phyloP scores from a whole-genome alignment of 805 yeast genomes.

The Candida xyloterini region DNA sequence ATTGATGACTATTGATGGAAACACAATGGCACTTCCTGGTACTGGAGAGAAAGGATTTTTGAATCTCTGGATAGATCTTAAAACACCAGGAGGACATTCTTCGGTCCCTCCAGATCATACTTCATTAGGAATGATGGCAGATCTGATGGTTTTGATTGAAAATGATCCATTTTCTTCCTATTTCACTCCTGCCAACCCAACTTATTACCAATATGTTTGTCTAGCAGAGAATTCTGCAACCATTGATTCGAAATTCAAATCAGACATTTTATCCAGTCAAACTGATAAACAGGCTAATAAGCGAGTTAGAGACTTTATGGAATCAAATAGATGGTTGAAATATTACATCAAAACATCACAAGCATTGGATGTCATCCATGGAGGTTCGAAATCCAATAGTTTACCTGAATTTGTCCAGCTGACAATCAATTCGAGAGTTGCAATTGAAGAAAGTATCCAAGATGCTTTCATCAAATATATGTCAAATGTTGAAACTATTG shows the following conservation, averaged over 20 bases:
- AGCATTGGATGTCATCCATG: slow-evolving; percentile 59
- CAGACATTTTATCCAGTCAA: slow-evolving; percentile 36
- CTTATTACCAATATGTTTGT: slow-evolving; percentile 48
- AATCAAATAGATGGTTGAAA: slow-evolving; percentile 22
- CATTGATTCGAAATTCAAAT: slow-evolving; percentile 26
- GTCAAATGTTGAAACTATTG: slow-evolving; percentile 38
- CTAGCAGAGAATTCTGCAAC: slow-evolving; percentile 47
- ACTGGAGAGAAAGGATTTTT: slow-evolving; percentile 61
- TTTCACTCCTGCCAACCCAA: slow-evolving; percentile 55
- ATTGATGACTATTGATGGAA: slow-evolving; percentile 38
- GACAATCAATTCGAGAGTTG: slow-evolving; percentile 59
- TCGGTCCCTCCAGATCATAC: slow-evolving; percentile 81
- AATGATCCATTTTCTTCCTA: slow-evolving; percentile 46
- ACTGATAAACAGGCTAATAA: slow-evolving; percentile 35
- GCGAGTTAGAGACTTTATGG: slow-evolving; percentile 32
- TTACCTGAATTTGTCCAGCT: slow-evolving; percentile 59
- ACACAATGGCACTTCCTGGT: slow-evolving; percentile 50
- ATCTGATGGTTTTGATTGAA: slow-evolving; percentile 54
- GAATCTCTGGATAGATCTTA: slow-evolving; percentile 42
- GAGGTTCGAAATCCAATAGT: slow-evolving; percentile 73
- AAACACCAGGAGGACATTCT: slow-evolving; percentile 76
- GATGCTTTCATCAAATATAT: slow-evolving; percentile 40
- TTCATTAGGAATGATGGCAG: slow-evolving; percentile 64
- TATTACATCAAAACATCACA: slow-evolving; percentile 58
- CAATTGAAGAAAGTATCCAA: slow-evolving; percentile 49